Evolutionary conservation across 768 basidiomycete species (phyloP).

Genomic region (Leucocoprinus sp.): DNA sequence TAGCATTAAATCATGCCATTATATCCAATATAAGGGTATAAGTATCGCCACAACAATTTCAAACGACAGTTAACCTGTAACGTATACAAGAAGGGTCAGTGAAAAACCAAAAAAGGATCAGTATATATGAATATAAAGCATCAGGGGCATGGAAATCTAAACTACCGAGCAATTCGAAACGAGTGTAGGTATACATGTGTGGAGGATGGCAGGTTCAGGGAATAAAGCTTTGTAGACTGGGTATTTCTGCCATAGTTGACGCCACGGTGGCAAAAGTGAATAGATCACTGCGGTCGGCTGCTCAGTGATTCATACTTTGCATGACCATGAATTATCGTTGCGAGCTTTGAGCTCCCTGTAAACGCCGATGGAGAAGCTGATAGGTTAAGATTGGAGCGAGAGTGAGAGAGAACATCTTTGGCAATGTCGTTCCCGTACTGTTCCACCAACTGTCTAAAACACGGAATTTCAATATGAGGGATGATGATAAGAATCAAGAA

Average conservation of each 20-base stretch:
- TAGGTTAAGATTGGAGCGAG: slow-evolving; percentile 36
- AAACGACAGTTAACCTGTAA: too few species aligned
- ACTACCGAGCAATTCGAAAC: too few species aligned
- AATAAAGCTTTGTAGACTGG: not conserved
- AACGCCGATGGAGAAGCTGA: slow-evolving; percentile 8
- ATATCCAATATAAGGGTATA: too few species aligned
- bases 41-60: too few species aligned
- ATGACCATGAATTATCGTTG: slow-evolving; percentile 1
- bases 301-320: slow-evolving; percentile 6
- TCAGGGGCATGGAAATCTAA: too few species aligned
- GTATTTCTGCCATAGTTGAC: too few species aligned
- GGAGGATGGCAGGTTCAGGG: too few species aligned
- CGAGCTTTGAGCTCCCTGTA: not conserved
- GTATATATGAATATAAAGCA: too few species aligned
- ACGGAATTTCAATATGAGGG: not conserved
- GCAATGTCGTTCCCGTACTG: slow-evolving; percentile 59
- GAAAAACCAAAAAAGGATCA: too few species aligned
- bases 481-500: slow-evolving; percentile 7
- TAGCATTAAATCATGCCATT: too few species aligned
- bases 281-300: not conserved
- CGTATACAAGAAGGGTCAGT: too few species aligned
- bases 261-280: not conserved
- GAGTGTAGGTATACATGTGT: too few species aligned
- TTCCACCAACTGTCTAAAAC: slow-evolving; percentile 55
- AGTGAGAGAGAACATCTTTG: slow-evolving; percentile 41